phyloP scores from a whole-genome alignment of 345 rosid species.

The Eucalyptus marginata region DNA sequence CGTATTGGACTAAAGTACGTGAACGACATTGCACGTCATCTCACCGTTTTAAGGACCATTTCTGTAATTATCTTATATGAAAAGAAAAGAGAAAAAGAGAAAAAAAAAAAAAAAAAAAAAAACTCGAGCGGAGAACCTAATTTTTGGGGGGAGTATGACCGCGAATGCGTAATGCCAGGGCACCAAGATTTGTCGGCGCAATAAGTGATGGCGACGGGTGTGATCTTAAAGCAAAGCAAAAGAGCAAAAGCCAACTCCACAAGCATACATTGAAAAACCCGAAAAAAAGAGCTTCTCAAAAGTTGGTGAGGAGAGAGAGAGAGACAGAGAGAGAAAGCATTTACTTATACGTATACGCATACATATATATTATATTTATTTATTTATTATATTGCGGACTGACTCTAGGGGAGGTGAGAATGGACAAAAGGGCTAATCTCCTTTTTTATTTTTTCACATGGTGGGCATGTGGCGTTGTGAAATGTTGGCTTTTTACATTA shows the following conservation, averaged over 20 bases:
- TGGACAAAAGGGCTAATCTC: background rate
- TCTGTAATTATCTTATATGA: too few species aligned
- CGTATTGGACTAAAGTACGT: too few species aligned
- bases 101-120: accelerated
- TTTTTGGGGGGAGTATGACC: background rate
- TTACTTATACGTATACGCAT: too few species aligned
- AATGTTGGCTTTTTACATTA: background rate
- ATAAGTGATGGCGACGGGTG: background rate
- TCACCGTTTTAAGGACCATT: background rate
- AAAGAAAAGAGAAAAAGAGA: too few species aligned
- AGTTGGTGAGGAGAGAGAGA: background rate
- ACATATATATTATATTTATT: too few species aligned
- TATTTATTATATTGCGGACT: background rate
- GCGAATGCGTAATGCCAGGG: background rate
- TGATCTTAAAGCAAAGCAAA: background rate
- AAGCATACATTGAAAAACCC: background rate
- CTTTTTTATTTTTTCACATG: background rate
- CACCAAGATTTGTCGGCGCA: background rate
- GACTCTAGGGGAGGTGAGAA: background rate
- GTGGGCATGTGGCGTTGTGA: background rate
- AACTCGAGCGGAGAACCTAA: background rate
- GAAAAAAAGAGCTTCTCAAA: background rate
- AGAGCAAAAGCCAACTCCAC: background rate
- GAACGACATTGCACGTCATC: background rate
- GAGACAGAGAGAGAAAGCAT: background rate